Conservation (phyloP, 1,284 basidiomycete genomes). For the Erythrobasidium hasegawianum region DNA sequence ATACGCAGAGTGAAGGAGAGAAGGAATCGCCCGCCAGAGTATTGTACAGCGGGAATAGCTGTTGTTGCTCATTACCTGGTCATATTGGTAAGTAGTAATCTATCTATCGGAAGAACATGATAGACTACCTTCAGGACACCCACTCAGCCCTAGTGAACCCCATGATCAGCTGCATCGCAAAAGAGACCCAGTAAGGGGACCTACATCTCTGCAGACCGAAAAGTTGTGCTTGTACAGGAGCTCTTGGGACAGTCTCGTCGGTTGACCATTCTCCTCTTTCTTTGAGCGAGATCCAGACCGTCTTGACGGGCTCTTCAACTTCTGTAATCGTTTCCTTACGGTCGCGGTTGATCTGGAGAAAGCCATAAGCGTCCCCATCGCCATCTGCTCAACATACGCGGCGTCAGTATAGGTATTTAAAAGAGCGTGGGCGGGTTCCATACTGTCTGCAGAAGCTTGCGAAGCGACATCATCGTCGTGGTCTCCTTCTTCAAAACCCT, state of each 20-base stretch:
- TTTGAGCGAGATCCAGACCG: neutral
- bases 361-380: constrained; percentile 32
- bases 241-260: neutral
- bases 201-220: constrained; percentile 32
- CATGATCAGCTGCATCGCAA: neutral
- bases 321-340: constrained; percentile 24
- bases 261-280: constrained; percentile 7
- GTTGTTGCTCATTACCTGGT: constrained; percentile 68
- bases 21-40: constrained; percentile 61
- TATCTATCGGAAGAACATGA: no score
- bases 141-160: constrained; percentile 72
- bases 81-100: neutral
- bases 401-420: no score
- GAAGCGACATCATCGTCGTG: neutral
- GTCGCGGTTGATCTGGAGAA: constrained; percentile 24
- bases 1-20: constrained; percentile 14
- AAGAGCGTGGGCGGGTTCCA: neutral
- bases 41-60: constrained; percentile 76
- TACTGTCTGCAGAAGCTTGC: neutral
- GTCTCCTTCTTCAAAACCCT: constrained; percentile 5
- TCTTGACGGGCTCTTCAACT: constrained; percentile 21
- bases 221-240: constrained; percentile 16
- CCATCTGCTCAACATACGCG: constrained; percentile 3
- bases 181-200: no score
- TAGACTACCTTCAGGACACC: constrained; percentile 71